Evolutionary conservation across 2,329 filamentous ascomycete species (phyloP).

Genomic region (Sclerotinia sclerotiorum): DNA sequence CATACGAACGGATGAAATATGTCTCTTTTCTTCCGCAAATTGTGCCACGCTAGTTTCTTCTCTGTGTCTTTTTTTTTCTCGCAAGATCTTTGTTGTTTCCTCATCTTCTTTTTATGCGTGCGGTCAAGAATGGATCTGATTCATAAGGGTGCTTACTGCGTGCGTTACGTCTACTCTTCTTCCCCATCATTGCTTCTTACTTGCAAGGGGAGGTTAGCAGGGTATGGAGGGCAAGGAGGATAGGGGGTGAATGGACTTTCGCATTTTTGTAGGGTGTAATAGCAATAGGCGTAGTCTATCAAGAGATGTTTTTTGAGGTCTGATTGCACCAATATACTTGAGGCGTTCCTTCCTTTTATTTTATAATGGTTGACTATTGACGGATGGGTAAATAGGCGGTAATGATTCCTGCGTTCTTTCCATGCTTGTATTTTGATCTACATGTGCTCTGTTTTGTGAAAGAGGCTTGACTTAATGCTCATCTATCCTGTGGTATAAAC

Average conservation of each 20-base stretch:
- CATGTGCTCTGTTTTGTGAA: conserved; percentile 5
- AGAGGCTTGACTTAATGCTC: neutral
- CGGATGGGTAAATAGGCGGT: conserved; percentile 15
- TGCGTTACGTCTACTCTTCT: conserved; percentile 29
- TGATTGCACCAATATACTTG: conserved; percentile 21
- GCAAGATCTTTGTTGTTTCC: conserved; percentile 39
- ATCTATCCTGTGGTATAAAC: neutral
- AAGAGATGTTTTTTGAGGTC: conserved; percentile 25
- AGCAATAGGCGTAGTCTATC: conserved; percentile 44
- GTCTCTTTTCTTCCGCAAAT: conserved; percentile 30
- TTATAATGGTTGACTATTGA: conserved; percentile 19
- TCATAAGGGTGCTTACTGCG: conserved; percentile 36
- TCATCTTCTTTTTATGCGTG: conserved; percentile 35
- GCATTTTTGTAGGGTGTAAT: conserved; percentile 44
- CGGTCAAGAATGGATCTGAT: conserved; percentile 36
- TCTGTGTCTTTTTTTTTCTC: conserved; percentile 35
- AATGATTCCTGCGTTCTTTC: conserved; percentile 10
- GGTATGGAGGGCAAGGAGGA: conserved; percentile 37
- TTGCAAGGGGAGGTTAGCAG: conserved; percentile 24
- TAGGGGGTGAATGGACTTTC: conserved; percentile 25
- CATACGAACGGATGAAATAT: conserved; percentile 32
- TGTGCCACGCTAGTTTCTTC: conserved; percentile 40
- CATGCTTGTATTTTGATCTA: neutral
- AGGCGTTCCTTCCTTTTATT: conserved; percentile 21
- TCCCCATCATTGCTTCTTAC: conserved; percentile 33